A percentile compares a stretch with the other conserved stretches of the same genome.
Evolutionary conservation across 306 rosid genomes (phyloP).

Genomic region (Carpinus viminea): DNA sequence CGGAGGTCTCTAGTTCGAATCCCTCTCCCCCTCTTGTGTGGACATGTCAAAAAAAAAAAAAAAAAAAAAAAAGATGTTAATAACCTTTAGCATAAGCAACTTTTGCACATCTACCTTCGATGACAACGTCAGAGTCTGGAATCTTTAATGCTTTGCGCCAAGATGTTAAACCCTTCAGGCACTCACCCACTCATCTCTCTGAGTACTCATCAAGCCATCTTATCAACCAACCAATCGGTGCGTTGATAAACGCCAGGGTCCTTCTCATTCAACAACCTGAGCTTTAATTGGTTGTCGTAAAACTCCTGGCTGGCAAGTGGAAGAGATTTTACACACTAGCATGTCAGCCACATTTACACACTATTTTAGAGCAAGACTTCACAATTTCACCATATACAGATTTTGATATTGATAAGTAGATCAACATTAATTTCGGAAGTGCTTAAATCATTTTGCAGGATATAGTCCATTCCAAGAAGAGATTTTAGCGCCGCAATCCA

Average conservation of each 20-base stretch:
- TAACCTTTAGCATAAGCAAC: too few species aligned
- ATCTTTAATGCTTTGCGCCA: constrained; percentile 81
- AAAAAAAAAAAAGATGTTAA: too few species aligned
- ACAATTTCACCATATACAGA: background rate
- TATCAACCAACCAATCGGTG: constrained; percentile 82
- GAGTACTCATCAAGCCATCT: constrained; percentile 94
- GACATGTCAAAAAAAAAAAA: too few species aligned
- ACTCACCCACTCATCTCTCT: constrained; percentile 83
- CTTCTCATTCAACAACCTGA: constrained; percentile 74
- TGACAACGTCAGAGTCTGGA: constrained; percentile 56
- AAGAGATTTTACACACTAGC: constrained; percentile 61
- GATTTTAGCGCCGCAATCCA: too few species aligned
- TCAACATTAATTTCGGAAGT: background rate
- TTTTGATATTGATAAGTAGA: background rate
- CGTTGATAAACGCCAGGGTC: constrained; percentile 59
- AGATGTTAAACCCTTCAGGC: constrained; percentile 90
- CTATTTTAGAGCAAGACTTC: background rate
- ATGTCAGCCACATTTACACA: too few species aligned
- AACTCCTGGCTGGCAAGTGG: constrained; percentile 86
- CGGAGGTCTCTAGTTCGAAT: too few species aligned
- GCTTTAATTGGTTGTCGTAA: constrained; percentile 81
- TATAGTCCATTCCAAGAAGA: background rate
- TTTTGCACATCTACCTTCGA: constrained; percentile 64
- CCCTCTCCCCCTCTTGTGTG: too few species aligned
- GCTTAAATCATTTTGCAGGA: background rate